Evolutionary conservation across 2,329 filamentous ascomycete genomes (phyloP), one percentile per base, ranked within the genome.

Genomic region (Colletotrichum sojae): DNA sequence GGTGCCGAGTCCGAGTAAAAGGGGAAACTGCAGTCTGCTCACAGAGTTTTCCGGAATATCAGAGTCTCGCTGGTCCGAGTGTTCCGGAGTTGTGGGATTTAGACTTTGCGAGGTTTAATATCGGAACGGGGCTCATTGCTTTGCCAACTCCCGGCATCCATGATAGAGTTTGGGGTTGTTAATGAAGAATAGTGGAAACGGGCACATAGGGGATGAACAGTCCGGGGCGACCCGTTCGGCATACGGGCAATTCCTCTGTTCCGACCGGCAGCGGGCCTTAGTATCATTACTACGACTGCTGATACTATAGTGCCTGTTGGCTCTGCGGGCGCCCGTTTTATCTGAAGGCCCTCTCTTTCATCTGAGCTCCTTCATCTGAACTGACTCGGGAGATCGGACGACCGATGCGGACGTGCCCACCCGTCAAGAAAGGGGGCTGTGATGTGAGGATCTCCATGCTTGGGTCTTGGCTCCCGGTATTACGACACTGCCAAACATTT

Each of bases 381-480:
- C 60, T 68, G 65, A 64, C 60, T 64, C 65, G 46, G 9, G n/a
- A 43, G 52, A 68, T 68, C 40, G 39, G 65, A 68, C 53, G 59
- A 53, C 40, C 9, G 40, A 43, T 43, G 16, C 16, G 40, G 16
- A 43, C 40, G 40, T 43, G 40, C 40, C 16, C 16, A 15, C 40
- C 16, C 16, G 4, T 43, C 40, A 13, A 12, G 40, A 43, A 43
- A 43, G 40, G 40, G 40, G 40, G 40, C 40, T 43, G 40, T 43
- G 40, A 43, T 43, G 40, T 43, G 40, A 43, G 16, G 40, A 43
- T 43, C 40, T 43, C 40, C 40, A 16, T 16, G 16, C 12, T 43
- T 15, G 40, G 16, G 13, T 43, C 40, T 43, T 43, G 40, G 40
- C 40, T 43, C 6, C 16, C 16, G 40, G 10, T 43, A 16, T 13